Evolutionary conservation across 306 rosid species (phyloP).

Genomic region (Alnus rubra): DNA sequence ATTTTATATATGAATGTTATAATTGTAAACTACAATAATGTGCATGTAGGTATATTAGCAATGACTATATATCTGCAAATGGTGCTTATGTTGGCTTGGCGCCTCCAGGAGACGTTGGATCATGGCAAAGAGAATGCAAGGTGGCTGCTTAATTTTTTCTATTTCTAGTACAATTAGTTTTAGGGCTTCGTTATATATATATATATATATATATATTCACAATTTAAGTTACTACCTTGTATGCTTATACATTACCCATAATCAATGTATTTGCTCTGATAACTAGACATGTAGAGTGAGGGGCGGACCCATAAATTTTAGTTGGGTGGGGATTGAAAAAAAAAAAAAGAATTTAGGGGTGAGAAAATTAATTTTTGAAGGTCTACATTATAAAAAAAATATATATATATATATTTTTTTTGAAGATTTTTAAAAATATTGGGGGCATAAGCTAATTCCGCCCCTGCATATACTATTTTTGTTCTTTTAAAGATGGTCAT

Average conservation of each 20-base stretch:
- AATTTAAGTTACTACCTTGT: background rate
- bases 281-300: background rate
- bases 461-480: too few relatives aligned
- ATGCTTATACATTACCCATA: background rate
- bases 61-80: constrained; percentile 30
- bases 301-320: too few relatives aligned
- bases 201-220: background rate
- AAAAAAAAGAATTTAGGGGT: too few relatives aligned
- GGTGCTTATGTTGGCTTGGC: constrained; percentile 60
- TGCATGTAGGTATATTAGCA: constrained; percentile 43
- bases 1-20: constrained; percentile 2
- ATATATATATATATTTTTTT: too few relatives aligned
- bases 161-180: background rate
- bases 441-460: too few relatives aligned
- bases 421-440: too few relatives aligned
- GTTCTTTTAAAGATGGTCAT: too few relatives aligned
- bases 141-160: constrained; percentile 26
- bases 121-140: constrained; percentile 79
- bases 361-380: too few relatives aligned
- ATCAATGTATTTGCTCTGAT: background rate
- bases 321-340: too few relatives aligned
- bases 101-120: constrained; percentile 50
- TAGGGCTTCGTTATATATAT: background rate
- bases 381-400: too few relatives aligned
- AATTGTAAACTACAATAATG: background rate